phyloP scores from a whole-genome alignment of 2,329 filamentous ascomycete species.

The Helicocarpus griseus region DNA sequence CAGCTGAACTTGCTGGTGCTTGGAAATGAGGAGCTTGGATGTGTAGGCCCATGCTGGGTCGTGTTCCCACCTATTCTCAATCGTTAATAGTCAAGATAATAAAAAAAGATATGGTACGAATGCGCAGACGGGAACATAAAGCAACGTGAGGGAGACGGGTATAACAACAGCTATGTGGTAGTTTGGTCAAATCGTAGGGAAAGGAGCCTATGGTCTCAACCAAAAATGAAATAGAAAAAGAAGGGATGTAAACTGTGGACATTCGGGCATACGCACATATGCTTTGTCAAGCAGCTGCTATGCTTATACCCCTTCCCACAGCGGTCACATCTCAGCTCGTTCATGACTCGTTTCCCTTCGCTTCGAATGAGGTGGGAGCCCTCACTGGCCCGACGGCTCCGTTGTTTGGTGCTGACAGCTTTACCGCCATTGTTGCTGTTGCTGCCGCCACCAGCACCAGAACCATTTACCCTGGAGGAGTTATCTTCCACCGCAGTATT shows the following conservation, averaged over 20 bases:
- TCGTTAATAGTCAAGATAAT: constrained; percentile 18
- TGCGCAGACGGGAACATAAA: too few relatives aligned
- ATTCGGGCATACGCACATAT: constrained; percentile 83
- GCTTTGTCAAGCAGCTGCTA: constrained; percentile 99
- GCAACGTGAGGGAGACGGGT: neutral
- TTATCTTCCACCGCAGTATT: constrained; percentile 14
- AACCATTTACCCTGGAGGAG: neutral
- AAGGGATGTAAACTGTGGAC: constrained; percentile 18
- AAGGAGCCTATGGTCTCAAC: constrained; percentile 6
- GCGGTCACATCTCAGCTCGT: constrained; percentile 90
- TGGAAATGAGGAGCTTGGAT: constrained; percentile 95
- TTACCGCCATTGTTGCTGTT: constrained; percentile 35
- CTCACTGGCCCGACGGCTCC: constrained; percentile 65
- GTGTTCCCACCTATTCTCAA: constrained; percentile 81
- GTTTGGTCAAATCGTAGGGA: constrained; percentile 7
- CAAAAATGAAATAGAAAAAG: constrained; percentile 30
- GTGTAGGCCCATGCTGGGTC: constrained; percentile 96
- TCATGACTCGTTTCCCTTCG: constrained; percentile 66
- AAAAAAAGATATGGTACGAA: neutral
- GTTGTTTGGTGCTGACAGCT: constrained; percentile 42
- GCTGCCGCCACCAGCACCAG: constrained; percentile 38
- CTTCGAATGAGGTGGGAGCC: constrained; percentile 73
- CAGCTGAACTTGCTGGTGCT: constrained; percentile 97
- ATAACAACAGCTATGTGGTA: neutral
- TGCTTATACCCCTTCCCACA: constrained; percentile 99